phyloP scores from a whole-genome alignment of 257 asterid genomes.

The Gynochthodes officinalis region DNA sequence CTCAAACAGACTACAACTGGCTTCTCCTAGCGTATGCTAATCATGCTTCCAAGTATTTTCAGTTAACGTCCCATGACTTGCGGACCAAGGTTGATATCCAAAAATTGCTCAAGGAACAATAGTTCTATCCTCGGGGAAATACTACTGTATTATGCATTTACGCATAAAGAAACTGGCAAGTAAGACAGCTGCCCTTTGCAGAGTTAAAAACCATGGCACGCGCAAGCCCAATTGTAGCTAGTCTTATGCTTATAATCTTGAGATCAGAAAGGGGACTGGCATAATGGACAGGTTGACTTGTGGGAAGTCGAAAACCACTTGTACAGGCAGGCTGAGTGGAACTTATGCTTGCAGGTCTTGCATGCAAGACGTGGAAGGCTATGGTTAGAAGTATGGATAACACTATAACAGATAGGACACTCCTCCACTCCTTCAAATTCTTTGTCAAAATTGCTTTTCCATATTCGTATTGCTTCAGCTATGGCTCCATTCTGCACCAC shows the following conservation, averaged over 20 bases:
- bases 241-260: not conserved
- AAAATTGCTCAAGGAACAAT: not conserved
- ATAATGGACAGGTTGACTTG: constrained; percentile 93
- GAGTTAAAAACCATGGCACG: not conserved
- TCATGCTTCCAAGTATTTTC: not conserved
- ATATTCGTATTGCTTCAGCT: constrained; percentile 90
- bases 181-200: not conserved
- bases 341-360: constrained; percentile 98
- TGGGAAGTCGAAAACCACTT: constrained; percentile 99
- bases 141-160: not conserved
- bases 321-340: constrained; percentile 89
- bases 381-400: constrained; percentile 84
- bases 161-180: constrained; percentile 6
- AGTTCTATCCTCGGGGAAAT: not conserved
- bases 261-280: constrained; percentile 93
- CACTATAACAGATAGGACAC: constrained; percentile 97
- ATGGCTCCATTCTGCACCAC: constrained; percentile 85
- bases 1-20: not conserved
- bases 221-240: not conserved
- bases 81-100: not conserved
- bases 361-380: constrained; percentile 97
- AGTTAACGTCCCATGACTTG: not conserved
- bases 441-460: constrained; percentile 97
- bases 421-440: constrained; percentile 99
- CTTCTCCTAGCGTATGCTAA: no score